Percentiles rank a stretch among this genome's conserved stretches.
Conservation (phyloP, 352 stramenopile genomes). For the Phytophthora podocarpi region DNA sequence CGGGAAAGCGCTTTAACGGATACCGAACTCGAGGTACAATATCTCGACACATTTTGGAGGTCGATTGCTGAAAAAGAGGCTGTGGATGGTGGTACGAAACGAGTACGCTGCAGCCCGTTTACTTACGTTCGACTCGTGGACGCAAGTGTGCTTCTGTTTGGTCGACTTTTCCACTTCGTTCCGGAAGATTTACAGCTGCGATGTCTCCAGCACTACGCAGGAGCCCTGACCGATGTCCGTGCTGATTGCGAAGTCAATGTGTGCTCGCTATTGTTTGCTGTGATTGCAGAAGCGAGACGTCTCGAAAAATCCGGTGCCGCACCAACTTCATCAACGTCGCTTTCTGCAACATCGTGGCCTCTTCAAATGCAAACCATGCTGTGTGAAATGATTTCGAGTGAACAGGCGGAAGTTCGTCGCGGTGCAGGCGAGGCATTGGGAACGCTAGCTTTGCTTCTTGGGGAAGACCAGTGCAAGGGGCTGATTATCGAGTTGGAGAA, state of each 20-base stretch:
- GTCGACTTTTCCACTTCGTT: constrained; percentile 75
- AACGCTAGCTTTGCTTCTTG: constrained; percentile 55
- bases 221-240: constrained; percentile 62
- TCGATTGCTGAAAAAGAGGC: constrained; percentile 41
- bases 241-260: constrained; percentile 81
- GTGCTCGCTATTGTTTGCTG: constrained; percentile 73
- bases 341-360: constrained; percentile 53
- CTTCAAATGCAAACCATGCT: constrained; percentile 84
- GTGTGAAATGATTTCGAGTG: constrained; percentile 76
- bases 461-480: constrained; percentile 49
- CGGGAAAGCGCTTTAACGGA: constrained; percentile 79
- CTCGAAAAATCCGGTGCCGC: constrained; percentile 25
- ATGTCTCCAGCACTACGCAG: constrained; percentile 79
- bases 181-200: constrained; percentile 86
- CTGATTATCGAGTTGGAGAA: constrained; percentile 80
- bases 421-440: constrained; percentile 78
- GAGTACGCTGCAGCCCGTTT: constrained; percentile 66
- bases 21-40: constrained; percentile 85
- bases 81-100: constrained; percentile 36
- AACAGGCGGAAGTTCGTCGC: constrained; percentile 66
- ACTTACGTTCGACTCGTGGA: constrained; percentile 86
- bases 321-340: constrained; percentile 18
- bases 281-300: constrained; percentile 57
- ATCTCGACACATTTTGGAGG: constrained; percentile 78
- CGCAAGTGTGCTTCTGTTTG: constrained; percentile 77